Conservation (phyloP, 148 eudicot genomes). For the Cornus florida region DNA sequence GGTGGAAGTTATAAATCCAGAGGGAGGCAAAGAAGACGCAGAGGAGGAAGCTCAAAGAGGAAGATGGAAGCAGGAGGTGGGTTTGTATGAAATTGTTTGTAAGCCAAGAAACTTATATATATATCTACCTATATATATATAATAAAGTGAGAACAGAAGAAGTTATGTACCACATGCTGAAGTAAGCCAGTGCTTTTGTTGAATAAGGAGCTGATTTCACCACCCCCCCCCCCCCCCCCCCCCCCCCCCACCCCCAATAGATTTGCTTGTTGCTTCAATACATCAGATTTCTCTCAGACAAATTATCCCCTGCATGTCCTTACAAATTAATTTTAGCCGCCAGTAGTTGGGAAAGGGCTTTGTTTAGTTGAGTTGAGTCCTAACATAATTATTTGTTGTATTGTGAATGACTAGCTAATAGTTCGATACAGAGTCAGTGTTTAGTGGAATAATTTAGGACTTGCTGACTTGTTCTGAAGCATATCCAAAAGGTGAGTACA, state of each 20-base stretch:
- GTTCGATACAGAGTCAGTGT: not conserved
- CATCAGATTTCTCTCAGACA: too few relatives aligned
- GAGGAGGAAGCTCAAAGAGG: conserved; percentile 93
- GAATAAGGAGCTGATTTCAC: not conserved
- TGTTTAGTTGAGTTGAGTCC: not conserved
- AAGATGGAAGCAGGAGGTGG: conserved; percentile 94
- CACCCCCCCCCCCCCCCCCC: too few relatives aligned
- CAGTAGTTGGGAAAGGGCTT: too few relatives aligned
- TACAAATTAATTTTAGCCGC: too few relatives aligned
- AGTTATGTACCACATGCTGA: not conserved
- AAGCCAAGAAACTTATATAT: not conserved
- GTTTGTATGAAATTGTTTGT: not conserved
- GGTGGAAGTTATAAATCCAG: conserved; percentile 93
- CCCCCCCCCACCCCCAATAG: not conserved
- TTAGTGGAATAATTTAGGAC: not conserved
- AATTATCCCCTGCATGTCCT: too few relatives aligned
- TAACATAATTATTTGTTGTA: too few relatives aligned
- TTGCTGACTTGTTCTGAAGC: too few relatives aligned
- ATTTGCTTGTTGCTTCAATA: not conserved
- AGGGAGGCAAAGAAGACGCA: conserved; percentile 88
- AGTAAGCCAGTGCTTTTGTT: not conserved
- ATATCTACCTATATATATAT: not conserved
- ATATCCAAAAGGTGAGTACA: too few relatives aligned
- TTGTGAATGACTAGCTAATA: not conserved
- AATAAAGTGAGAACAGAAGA: not conserved